phyloP scores from a whole-genome alignment of 1,284 basidiomycete genomes.

The Cutaneotrichosporon cutaneum region DNA sequence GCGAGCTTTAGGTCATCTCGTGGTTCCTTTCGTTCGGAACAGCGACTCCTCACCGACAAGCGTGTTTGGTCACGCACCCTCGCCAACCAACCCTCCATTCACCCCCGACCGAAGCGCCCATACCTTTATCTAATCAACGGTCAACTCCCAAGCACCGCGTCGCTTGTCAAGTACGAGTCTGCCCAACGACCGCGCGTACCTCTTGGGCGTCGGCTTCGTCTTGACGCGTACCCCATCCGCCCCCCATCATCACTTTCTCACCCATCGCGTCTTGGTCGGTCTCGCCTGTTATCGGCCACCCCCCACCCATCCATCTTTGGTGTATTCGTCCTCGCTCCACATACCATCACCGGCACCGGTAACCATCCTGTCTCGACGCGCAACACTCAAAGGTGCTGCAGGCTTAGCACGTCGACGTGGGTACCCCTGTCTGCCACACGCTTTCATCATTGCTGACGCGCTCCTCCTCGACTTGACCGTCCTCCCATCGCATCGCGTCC shows the following conservation, averaged over 20 bases:
- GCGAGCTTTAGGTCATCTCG: not conserved
- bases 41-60: not conserved
- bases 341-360: not conserved
- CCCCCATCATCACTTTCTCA: not conserved
- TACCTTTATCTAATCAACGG: slow-evolving; percentile 11
- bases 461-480: not conserved
- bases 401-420: not conserved
- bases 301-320: not conserved
- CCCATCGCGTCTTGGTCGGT: not conserved
- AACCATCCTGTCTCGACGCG: slow-evolving; percentile 3
- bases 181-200: not conserved
- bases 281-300: not conserved
- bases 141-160: not conserved
- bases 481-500: not conserved
- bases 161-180: not conserved
- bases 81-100: slow-evolving; percentile 3
- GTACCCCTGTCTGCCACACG: not conserved
- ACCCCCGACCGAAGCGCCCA: not conserved
- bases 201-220: not conserved
- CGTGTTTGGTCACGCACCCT: slow-evolving; percentile 9
- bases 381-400: not conserved
- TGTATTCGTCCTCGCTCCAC: not conserved
- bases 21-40: slow-evolving; percentile 1
- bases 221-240: not conserved
- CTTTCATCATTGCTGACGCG: not conserved